phyloP scores from a whole-genome alignment of 345 rosid species.

The Microthlaspi erraticum region DNA sequence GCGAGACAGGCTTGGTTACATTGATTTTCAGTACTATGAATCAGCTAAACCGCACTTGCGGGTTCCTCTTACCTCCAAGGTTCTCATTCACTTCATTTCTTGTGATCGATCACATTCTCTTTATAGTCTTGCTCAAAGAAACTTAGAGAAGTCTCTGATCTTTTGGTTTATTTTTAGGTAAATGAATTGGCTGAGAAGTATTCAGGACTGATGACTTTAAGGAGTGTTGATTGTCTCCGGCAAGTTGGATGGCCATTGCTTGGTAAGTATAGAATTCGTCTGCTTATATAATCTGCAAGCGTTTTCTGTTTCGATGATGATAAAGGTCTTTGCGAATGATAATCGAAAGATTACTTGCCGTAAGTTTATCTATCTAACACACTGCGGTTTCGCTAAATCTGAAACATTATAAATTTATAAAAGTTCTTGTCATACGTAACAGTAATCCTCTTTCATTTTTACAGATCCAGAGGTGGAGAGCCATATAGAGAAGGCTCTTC shows the following conservation, averaged over 20 bases:
- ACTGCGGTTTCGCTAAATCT: conserved; percentile 4
- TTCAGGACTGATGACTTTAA: conserved; percentile 56
- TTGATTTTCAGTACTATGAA: conserved; percentile 68
- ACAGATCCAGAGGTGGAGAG: conserved; percentile 79
- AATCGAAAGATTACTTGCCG: conserved; percentile 81
- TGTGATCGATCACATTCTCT: neutral
- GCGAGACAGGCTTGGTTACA: conserved; percentile 57
- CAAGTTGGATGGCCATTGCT: conserved; percentile 95
- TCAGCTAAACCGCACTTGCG: conserved; percentile 61
- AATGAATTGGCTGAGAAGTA: conserved; percentile 52
- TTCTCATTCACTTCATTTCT: conserved; percentile 17
- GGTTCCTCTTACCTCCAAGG: conserved; percentile 69
- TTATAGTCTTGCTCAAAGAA: conserved; percentile 5
- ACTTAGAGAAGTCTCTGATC: neutral
- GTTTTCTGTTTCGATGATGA: neutral
- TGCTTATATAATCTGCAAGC: neutral
- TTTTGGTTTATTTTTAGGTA: conserved; percentile 49
- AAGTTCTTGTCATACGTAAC: neutral
- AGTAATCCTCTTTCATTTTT: conserved; percentile 33
- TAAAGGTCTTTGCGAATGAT: conserved; percentile 96
- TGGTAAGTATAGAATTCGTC: conserved; percentile 54
- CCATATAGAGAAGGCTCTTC: conserved; percentile 67
- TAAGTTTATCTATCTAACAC: conserved; percentile 49
- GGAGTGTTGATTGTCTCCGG: conserved; percentile 80
- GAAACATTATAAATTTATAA: conserved; percentile 15